A percentile compares a stretch with the other conserved stretches of the same genome.
Evolutionary conservation across 202 grass and related monocot genomes (phyloP).

Genomic region (Carex arenaria): DNA sequence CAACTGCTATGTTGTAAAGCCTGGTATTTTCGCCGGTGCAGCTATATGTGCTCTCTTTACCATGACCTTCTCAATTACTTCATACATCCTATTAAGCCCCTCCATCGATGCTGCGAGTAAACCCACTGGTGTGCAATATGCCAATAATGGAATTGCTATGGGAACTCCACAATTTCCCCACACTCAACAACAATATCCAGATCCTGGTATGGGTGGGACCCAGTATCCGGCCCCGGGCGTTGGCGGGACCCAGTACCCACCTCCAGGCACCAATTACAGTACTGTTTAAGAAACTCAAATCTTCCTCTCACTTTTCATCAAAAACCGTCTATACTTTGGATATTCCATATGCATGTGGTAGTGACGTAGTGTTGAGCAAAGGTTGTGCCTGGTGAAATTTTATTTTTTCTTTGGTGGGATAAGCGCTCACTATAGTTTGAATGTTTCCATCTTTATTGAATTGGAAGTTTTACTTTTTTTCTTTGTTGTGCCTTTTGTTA

Average conservation of each 20-base stretch:
- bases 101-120: neutral
- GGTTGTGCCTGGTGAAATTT: neutral
- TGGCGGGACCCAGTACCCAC: constrained; percentile 6
- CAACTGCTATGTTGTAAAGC: constrained; percentile 39
- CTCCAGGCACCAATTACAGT: constrained; percentile 17
- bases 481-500: neutral
- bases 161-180: neutral
- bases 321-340: neutral
- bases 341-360: neutral
- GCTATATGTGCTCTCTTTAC: constrained; percentile 40
- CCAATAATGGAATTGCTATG: neutral
- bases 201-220: neutral
- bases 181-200: neutral
- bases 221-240: neutral
- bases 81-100: constrained; percentile 16
- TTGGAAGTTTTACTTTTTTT: neutral
- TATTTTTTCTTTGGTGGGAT: neutral
- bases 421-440: neutral
- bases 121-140: neutral
- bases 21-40: constrained; percentile 41
- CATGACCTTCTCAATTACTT: constrained; percentile 30
- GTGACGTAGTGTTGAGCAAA: neutral
- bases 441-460: neutral
- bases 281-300: neutral
- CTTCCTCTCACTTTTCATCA: no score